Evolutionary conservation across 257 asterid species (phyloP).

Genomic region (Scutellaria minor): DNA sequence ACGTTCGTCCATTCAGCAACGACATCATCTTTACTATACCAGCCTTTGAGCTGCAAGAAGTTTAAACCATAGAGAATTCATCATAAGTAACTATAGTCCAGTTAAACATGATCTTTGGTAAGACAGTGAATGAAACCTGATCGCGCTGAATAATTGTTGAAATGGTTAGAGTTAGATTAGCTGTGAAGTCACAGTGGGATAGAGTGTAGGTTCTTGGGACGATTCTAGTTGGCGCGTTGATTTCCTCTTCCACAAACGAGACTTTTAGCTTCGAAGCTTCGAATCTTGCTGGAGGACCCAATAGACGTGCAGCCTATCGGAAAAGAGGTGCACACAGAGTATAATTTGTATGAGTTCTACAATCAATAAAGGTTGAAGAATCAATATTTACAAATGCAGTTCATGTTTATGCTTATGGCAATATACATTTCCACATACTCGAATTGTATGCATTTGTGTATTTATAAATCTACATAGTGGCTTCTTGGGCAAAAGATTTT

Average conservation of each 20-base stretch:
- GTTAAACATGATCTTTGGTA: neutral
- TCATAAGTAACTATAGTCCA: too few species aligned
- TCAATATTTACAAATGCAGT: too few species aligned
- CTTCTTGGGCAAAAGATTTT: too few species aligned
- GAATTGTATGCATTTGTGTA: too few species aligned
- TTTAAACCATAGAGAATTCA: slow-evolving; percentile 11
- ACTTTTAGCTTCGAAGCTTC: slow-evolving; percentile 88
- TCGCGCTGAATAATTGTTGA: slow-evolving; percentile 70
- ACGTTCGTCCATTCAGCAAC: slow-evolving; percentile 91
- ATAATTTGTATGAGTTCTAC: neutral
- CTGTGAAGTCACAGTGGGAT: slow-evolving; percentile 94
- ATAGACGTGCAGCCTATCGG: slow-evolving; percentile 73
- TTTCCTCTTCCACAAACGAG: slow-evolving; percentile 62
- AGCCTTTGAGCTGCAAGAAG: slow-evolving; percentile 69
- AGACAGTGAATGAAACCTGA: slow-evolving; percentile 51
- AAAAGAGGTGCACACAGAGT: slow-evolving; percentile 7
- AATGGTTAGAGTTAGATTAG: slow-evolving; percentile 49
- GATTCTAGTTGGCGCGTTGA: slow-evolving; percentile 42
- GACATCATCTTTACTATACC: slow-evolving; percentile 90
- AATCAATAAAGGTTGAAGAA: neutral
- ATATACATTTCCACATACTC: too few species aligned
- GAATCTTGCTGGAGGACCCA: slow-evolving; percentile 94
- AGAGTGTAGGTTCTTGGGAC: slow-evolving; percentile 89
- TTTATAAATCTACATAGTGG: too few species aligned
- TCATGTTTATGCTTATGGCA: too few species aligned